Percentiles rank a stretch among this genome's conserved stretches.
phyloP scores from a whole-genome alignment of 345 rosid genomes.

The Acer yangbiense region DNA sequence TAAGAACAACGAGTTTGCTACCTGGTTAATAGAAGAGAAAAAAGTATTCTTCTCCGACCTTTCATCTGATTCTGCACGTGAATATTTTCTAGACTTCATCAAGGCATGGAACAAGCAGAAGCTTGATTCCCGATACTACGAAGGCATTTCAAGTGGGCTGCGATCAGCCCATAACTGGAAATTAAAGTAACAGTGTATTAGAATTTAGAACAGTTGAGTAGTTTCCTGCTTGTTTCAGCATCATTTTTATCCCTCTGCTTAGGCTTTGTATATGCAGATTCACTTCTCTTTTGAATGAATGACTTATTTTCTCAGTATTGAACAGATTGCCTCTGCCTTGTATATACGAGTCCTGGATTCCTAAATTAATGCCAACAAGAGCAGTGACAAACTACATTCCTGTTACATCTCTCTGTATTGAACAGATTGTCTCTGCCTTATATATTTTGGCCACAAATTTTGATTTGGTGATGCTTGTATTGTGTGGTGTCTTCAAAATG shows the following conservation, averaged over 20 bases:
- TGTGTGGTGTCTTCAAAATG: background rate
- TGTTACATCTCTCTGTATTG: too few relatives aligned
- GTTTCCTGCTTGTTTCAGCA: too few relatives aligned
- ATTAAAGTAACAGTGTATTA: constrained; percentile 40
- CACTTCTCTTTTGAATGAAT: background rate
- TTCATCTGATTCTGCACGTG: constrained; percentile 72
- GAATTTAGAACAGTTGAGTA: background rate
- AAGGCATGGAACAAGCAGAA: constrained; percentile 77
- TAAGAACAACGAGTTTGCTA: constrained; percentile 86
- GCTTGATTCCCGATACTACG: constrained; percentile 77
- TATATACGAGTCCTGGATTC: background rate
- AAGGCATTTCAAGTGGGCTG: constrained; percentile 73
- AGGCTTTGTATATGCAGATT: constrained; percentile 12
- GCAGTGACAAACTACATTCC: background rate
- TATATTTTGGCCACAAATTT: background rate
- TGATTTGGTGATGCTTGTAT: background rate
- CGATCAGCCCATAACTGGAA: constrained; percentile 87
- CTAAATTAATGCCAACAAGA: background rate
- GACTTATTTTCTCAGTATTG: background rate
- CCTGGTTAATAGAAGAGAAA: constrained; percentile 89
- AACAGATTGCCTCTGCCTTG: too few relatives aligned
- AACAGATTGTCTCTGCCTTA: background rate
- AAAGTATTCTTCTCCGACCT: constrained; percentile 78
- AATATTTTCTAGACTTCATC: constrained; percentile 60
- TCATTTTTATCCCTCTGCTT: too few relatives aligned